These are phyloP conservation scores for Sporobolomyces phaffii DNA, from an alignment of 768 basidiomycete species.

Conservation along the genomic window DNA sequence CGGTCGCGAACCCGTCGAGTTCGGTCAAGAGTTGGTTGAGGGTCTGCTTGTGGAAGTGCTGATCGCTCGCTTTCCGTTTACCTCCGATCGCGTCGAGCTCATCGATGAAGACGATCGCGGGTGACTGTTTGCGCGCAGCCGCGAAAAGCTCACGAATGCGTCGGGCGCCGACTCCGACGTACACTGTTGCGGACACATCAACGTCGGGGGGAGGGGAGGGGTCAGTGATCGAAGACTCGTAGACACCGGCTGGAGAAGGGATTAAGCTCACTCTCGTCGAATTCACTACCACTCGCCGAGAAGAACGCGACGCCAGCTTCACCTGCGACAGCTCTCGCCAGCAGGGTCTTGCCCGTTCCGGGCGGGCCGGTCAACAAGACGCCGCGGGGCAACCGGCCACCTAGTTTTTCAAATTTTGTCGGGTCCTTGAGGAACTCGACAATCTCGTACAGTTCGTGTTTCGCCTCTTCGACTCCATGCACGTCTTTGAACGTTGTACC, in stretches of 20 bases:
- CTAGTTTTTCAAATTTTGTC: slow-evolving; percentile 76
- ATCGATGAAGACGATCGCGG: slow-evolving; percentile 92
- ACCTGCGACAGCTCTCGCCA: slow-evolving; percentile 94
- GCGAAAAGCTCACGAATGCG: slow-evolving; percentile 91
- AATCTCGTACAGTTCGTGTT: slow-evolving; percentile 80
- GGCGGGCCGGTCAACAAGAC: slow-evolving; percentile 66
- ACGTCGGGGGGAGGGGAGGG: too few species aligned
- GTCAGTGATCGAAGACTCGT: not conserved
- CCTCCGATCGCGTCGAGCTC: slow-evolving; percentile 51
- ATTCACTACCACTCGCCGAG: slow-evolving; percentile 92
- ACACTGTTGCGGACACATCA: slow-evolving; percentile 38
- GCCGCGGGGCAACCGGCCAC: slow-evolving; percentile 91
- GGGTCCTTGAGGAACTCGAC: slow-evolving; percentile 95
- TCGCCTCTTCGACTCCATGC: slow-evolving; percentile 95
- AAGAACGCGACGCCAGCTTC: slow-evolving; percentile 98
- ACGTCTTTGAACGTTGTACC: slow-evolving; percentile 91
- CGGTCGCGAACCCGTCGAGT: slow-evolving; percentile 89
- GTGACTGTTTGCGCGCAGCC: slow-evolving; percentile 85
- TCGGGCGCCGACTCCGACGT: slow-evolving; percentile 79
- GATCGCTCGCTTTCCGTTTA: slow-evolving; percentile 61
- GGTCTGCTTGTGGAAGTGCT: slow-evolving; percentile 55
- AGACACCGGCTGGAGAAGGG: too few species aligned
- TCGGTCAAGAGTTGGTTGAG: slow-evolving; percentile 94
- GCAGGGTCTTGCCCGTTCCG: slow-evolving; percentile 95
- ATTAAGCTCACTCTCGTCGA: slow-evolving; percentile 76